phyloP scores from a whole-genome alignment of 83 land plant genomes.

The Diphasiastrum complanatum region DNA sequence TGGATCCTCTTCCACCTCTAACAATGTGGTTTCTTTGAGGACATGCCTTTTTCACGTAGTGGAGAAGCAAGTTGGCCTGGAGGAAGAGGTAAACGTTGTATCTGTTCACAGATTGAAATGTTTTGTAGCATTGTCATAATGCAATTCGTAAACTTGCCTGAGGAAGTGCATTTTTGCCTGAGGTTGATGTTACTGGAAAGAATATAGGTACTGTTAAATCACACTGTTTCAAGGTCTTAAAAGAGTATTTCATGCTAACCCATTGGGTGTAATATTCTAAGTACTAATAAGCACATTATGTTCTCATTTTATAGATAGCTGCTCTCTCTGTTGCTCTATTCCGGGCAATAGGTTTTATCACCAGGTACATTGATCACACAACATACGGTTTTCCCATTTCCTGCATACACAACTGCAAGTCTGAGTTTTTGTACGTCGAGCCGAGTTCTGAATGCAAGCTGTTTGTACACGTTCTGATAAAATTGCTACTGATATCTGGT shows the following conservation, averaged over 20 bases:
- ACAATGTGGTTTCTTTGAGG: constrained; percentile 28
- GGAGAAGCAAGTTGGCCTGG: constrained; percentile 59
- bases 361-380: constrained; percentile 44
- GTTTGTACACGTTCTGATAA: too few species aligned
- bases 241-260: not conserved
- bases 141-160: too few species aligned
- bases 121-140: too few species aligned
- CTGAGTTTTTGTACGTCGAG: too few species aligned
- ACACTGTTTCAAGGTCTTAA: too few species aligned
- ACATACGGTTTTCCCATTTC: too few species aligned
- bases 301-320: constrained; percentile 49
- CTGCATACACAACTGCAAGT: too few species aligned
- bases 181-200: too few species aligned
- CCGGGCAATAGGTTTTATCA: constrained; percentile 67
- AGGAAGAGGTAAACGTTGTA: constrained; percentile 59
- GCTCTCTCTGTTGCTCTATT: constrained; percentile 88
- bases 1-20: constrained; percentile 20
- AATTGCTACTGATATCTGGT: too few species aligned
- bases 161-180: too few species aligned
- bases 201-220: too few species aligned
- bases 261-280: not conserved
- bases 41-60: constrained; percentile 45
- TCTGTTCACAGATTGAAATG: not conserved
- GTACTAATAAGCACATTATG: not conserved
- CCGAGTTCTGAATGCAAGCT: too few species aligned